Conservation (phyloP, 768 basidiomycete genomes). For the Mycena crocata region DNA sequence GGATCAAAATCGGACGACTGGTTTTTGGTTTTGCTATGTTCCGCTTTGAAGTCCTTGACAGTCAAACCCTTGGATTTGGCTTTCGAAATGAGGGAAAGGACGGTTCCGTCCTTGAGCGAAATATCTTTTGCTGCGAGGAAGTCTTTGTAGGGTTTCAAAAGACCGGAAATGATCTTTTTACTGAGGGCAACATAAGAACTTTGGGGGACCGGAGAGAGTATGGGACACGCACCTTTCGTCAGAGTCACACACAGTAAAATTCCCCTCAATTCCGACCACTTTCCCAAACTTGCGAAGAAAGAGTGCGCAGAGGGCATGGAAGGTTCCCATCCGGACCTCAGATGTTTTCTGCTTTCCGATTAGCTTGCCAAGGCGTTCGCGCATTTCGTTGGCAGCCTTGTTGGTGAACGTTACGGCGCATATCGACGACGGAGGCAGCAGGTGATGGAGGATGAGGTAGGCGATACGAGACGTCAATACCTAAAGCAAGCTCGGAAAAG, state of each 20-base stretch:
- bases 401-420: constrained; percentile 91
- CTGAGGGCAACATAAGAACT: constrained; percentile 46
- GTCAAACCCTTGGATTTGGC: constrained; percentile 76
- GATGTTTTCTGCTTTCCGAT: constrained; percentile 70
- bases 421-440: constrained; percentile 66
- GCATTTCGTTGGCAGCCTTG: constrained; percentile 92
- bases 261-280: constrained; percentile 68
- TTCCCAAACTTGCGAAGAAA: constrained; percentile 76
- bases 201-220: not conserved
- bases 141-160: constrained; percentile 69
- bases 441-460: constrained; percentile 67
- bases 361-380: constrained; percentile 70
- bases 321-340: constrained; percentile 77
- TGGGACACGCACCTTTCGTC: constrained; percentile 70
- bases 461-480: constrained; percentile 78
- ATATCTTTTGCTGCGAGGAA: constrained; percentile 59
- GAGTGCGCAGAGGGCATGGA: constrained; percentile 79
- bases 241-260: constrained; percentile 87
- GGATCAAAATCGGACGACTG: constrained; percentile 26
- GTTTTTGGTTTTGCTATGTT: constrained; percentile 37
- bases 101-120: constrained; percentile 63
- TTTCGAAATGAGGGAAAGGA: constrained; percentile 76
- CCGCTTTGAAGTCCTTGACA: constrained; percentile 58
- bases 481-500: constrained; percentile 35
- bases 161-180: constrained; percentile 71